Base-by-base conservation (phyloP, 2,329 filamentous ascomycete species). In the Colletotrichum tamarilloi region DNA sequence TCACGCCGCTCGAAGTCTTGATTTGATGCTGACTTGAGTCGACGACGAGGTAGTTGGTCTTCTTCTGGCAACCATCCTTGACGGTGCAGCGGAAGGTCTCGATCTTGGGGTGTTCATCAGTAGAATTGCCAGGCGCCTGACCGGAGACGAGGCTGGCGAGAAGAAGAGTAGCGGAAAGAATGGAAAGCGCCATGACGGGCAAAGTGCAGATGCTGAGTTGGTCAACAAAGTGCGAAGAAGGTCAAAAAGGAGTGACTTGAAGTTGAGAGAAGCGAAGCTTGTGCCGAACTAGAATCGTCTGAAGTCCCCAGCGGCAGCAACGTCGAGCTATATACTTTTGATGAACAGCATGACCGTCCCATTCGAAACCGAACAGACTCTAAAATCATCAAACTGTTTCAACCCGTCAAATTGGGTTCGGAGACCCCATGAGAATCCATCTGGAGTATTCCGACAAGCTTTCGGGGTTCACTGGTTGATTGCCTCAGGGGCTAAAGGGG, bases 61-160 rank as follows among this genome's bases (percentile, higher is more conserved):
- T 82, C 28, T 80, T 73, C 52, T 81, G 82, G 81, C 88, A 90
- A 28, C 88, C 88, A 56, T 79, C 81, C 5, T 77, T 78, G 30
- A 82, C 85, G 55, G 86, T 87, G 80, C 88, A 90, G 73, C 85
- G 84, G 79, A 82, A 87, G 9, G 87, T 89, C 9, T 82, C 84
- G 59, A 90, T 79, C 75, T 83, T 83, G 35, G 87, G 88, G 72
- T 89, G 87, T 28, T 82, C 81, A 75, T 88, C 86, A 5, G 63
- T 19, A 79, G 65, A 14, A 68, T 78, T 62, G 74, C 72, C 62
- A 67, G 63, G 63, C 38, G 68, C 16, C 46, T 74, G 68, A 35
- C 68, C 63, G 14, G 68, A 70, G 38, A 74, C 72, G 42, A 74
- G 35, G 11, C 58, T 64, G 30, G 42, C 53, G 1, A 74, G 68